Evolutionary conservation across 305 asterid genomes (phyloP).

Genomic region (Striga hermonthica): DNA sequence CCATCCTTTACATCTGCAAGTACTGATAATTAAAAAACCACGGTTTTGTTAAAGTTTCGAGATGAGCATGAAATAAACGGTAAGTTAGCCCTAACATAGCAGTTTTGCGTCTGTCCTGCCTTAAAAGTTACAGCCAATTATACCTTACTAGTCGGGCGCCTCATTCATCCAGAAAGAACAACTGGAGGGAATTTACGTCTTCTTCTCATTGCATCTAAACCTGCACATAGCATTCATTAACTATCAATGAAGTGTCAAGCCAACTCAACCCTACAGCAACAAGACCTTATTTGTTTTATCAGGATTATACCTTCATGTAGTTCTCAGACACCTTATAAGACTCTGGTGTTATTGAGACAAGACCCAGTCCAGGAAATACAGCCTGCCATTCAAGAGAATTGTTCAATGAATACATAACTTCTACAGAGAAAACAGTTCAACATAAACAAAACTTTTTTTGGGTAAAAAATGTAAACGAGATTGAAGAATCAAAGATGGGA

Average conservation of each 20-base stretch:
- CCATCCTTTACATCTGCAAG: conserved; percentile 37
- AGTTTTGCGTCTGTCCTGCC: conserved; percentile 32
- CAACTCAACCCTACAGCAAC: conserved; percentile 5
- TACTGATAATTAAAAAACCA: conserved; percentile 29
- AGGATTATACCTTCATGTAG: conserved; percentile 43
- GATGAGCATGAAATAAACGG: conserved; percentile 23
- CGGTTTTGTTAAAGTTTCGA: conserved; percentile 23
- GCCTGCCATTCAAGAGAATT: conserved; percentile 37
- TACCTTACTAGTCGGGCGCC: conserved; percentile 32
- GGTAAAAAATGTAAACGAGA: neutral
- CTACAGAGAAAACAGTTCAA: neutral
- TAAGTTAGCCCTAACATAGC: conserved; percentile 14
- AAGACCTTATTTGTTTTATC: neutral
- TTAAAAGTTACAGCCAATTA: conserved; percentile 37
- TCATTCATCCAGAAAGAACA: conserved; percentile 33
- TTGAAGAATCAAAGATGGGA: neutral
- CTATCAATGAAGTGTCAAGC: conserved; percentile 14
- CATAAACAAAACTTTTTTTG: neutral
- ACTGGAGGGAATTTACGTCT: conserved; percentile 30
- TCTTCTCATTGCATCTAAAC: conserved; percentile 34
- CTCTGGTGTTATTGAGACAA: conserved; percentile 51
- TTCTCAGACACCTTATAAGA: conserved; percentile 55
- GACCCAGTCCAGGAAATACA: conserved; percentile 62
- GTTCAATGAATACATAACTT: neutral
- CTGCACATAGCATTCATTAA: conserved; percentile 30